Conservation (phyloP, 2,329 filamentous ascomycete genomes). For the Arthrocladium fulminans region DNA sequence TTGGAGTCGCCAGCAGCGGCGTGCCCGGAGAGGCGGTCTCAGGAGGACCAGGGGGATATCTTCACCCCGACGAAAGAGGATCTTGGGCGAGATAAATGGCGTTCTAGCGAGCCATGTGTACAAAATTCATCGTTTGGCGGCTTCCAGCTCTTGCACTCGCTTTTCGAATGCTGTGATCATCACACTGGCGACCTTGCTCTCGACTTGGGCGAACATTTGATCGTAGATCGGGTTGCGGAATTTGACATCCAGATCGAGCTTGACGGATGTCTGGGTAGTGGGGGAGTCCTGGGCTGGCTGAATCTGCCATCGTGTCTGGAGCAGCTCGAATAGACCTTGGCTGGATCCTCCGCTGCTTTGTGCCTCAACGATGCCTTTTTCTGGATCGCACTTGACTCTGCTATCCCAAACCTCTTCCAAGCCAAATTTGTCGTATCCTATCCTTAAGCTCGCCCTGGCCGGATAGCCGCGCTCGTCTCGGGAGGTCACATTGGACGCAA, state of each 20-base stretch:
- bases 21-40: constrained; percentile 2
- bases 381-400: constrained; percentile 67
- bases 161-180: constrained; percentile 94
- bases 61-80: background rate
- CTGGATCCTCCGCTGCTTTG: constrained; percentile 49
- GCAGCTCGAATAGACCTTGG: constrained; percentile 37
- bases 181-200: constrained; percentile 70
- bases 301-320: constrained; percentile 38
- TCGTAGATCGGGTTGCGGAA: constrained; percentile 87
- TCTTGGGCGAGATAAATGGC: constrained; percentile 2
- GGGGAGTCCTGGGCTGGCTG: constrained; percentile 27
- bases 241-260: constrained; percentile 67
- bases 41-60: background rate
- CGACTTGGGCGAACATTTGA: constrained; percentile 69
- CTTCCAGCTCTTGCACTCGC: constrained; percentile 53
- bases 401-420: constrained; percentile 78
- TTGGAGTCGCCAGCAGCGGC: constrained; percentile 14
- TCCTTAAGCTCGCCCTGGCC: constrained; percentile 64
- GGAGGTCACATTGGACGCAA: constrained; percentile 63
- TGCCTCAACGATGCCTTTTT: constrained; percentile 61
- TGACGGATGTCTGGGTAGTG: constrained; percentile 57
- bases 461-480: constrained; percentile 57
- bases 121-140: constrained; percentile 1
- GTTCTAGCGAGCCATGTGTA: background rate
- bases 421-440: constrained; percentile 64